These are phyloP conservation scores for Phytopythium sindhum DNA, from an alignment of 352 stramenopile species.

Conservation along the genomic window DNA sequence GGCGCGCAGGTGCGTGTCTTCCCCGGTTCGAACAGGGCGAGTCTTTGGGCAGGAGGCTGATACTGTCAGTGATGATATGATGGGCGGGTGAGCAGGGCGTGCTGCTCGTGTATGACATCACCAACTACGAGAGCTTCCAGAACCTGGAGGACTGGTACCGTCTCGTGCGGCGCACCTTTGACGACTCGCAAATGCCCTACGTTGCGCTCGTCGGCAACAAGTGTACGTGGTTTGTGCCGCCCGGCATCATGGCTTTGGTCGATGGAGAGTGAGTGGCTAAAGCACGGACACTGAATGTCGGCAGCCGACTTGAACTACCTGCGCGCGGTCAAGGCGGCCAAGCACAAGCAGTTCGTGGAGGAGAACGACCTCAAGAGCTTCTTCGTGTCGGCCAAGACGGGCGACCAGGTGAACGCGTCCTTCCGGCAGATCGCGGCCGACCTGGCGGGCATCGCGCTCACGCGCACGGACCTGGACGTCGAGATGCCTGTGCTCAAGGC, in stretches of 20 bases:
- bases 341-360: slow-evolving; percentile 91
- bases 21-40: not conserved
- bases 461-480: slow-evolving; percentile 82
- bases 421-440: slow-evolving; percentile 87
- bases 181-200: slow-evolving; percentile 85
- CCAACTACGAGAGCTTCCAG: slow-evolving; percentile 94
- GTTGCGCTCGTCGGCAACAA: slow-evolving; percentile 92
- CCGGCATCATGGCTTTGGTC: not conserved
- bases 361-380: slow-evolving; percentile 92
- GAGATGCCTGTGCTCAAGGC: slow-evolving; percentile 86
- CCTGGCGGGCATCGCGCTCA: slow-evolving; percentile 79
- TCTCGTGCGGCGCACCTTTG: slow-evolving; percentile 88
- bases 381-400: slow-evolving; percentile 92
- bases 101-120: slow-evolving; percentile 94
- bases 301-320: slow-evolving; percentile 90
- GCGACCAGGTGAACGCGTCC: slow-evolving; percentile 88
- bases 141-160: slow-evolving; percentile 95
- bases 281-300: no score
- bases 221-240: slow-evolving; percentile 37
- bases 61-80: not conserved
- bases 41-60: not conserved
- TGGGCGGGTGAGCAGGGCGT: slow-evolving; percentile 50
- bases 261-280: not conserved
- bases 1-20: slow-evolving; percentile 72
- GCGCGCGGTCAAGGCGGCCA: slow-evolving; percentile 80